Base-by-base conservation (phyloP, 2,329 filamentous ascomycete genomes). In the Grosmannia penicillata region DNA sequence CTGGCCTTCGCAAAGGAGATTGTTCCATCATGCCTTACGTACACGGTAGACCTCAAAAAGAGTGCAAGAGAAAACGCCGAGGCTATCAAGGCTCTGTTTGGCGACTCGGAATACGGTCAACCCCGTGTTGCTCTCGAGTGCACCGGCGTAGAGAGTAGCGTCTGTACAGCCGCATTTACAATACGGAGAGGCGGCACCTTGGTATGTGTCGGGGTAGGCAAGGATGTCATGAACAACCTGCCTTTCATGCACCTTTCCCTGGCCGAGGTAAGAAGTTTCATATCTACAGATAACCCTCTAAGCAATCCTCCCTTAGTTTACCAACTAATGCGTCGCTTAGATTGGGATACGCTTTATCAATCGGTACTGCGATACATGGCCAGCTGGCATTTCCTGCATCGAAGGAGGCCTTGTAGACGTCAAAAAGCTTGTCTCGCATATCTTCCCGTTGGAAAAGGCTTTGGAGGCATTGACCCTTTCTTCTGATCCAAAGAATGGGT, bases 291-390 rank as follows among this genome's bases (percentile, higher is more conserved):
- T n/a, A n/a, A n/a, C n/a, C n/a, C n/a, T n/a, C n/a, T n/a, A n/a
- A n/a, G n/a, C n/a, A n/a, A n/a, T 1, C 8, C 19, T 6, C 18
- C 9, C 21, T 36, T 36, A 32, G 3, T 14, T 22, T 22, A 25
- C 25, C 2, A 6, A 9, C 15, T 17, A 11, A 4, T 27, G 13
- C n/a, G 21, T 5, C 5, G 9, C 22, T 2, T 28, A 75, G 70
- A 78, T 82, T 45, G 65, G 80, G 47, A 59, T 82, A 21, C 71
- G 68, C 27, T 82, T 82, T 56, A 82, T 81, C 51, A 81, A 82
- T 53, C 64, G 78, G 8, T 82, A 82, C 51, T 63, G 68, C 29
- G 75, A 82, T 49, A 81, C 76, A 0, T 82, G 78, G 77, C 76
- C 77, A 0, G 66, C 70, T 0, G 78, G 72, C 0, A 76, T 82